Base-by-base conservation (phyloP, 2,329 filamentous ascomycete genomes). In the Alternaria incomplexa region DNA sequence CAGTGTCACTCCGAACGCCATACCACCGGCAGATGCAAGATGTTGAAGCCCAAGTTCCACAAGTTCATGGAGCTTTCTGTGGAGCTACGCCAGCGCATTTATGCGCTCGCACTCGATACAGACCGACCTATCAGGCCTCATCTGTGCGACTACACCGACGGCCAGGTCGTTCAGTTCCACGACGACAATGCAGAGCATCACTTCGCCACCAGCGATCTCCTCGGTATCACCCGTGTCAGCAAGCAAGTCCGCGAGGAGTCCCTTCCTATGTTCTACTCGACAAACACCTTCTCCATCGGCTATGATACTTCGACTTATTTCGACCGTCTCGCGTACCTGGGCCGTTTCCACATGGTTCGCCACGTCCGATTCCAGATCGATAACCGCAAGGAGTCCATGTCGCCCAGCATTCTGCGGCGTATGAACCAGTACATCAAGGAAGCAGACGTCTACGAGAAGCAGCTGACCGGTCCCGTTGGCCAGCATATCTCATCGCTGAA, bases 311-410 rank as follows among this genome's bases (percentile, higher is more conserved):
- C 62, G 15, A 68, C 67, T 4, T 74, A 73, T 57, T 68, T 74
- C 36, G 59, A 61, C 17, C 63, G 59, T 10, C 63, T 74, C 4
- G 23, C 59, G n/a, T 54, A 69, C 12, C 55, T 70, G 4, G 62
- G 57, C 8, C 70, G 71, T 15, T 68, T 74, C 60, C 56, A 67
- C 30, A 62, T 70, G 67, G 61, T 73, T 4, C 67, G 67, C 22
- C 61, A 69, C 11, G 70, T 73, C 2, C 51, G 13, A 1, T 65
- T 74, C 32, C 25, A 28, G 2, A 61, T 73, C 10, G 2, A 45
- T 5, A 62, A 63, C 28, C 48, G 32, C n/a, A 47, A 51, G 1
- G 58, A 65, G 15, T 5, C n/a, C 2, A 44, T 40, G 12, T 59
- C 54, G 0, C 55, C 57, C 7, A 58, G 55, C 17, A 48, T 56